Evolutionary conservation across 768 basidiomycete genomes (phyloP).

Genomic region (Mycena polygramma): DNA sequence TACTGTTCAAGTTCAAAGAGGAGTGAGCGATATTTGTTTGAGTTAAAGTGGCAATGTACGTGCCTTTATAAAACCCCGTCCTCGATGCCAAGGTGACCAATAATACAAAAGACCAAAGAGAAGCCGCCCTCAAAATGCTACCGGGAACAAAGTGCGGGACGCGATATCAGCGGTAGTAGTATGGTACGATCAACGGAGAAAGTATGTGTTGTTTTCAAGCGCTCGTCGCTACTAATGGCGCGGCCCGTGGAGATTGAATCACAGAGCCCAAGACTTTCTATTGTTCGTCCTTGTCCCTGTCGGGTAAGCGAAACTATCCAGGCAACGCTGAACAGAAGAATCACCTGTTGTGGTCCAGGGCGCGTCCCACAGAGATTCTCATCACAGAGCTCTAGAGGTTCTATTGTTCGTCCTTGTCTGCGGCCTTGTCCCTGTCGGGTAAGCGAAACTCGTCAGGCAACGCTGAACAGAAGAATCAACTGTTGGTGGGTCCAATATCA

Average conservation of each 20-base stretch:
- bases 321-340: no score
- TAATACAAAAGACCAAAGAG: background rate
- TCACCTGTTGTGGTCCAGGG: no score
- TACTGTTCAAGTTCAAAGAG: no score
- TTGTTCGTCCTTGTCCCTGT: background rate
- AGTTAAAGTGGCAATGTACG: background rate
- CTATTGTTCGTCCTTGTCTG: no score
- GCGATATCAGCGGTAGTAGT: background rate
- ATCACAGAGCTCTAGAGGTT: no score
- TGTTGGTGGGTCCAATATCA: no score
- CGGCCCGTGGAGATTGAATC: no score
- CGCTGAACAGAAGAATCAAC: no score
- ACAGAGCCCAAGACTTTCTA: background rate
- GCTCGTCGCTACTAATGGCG: background rate
- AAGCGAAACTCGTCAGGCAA: no score
- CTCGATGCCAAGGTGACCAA: background rate
- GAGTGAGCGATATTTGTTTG: background rate
- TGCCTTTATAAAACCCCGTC: background rate
- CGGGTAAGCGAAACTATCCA: no score
- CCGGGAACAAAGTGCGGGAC: background rate
- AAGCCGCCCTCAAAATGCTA: background rate
- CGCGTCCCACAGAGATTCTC: no score
- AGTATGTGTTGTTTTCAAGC: background rate
- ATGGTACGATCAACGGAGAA: background rate
- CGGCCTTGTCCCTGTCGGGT: no score